phyloP scores from a whole-genome alignment of 176 grass and related monocot species.

The Melocanna baccifera region DNA sequence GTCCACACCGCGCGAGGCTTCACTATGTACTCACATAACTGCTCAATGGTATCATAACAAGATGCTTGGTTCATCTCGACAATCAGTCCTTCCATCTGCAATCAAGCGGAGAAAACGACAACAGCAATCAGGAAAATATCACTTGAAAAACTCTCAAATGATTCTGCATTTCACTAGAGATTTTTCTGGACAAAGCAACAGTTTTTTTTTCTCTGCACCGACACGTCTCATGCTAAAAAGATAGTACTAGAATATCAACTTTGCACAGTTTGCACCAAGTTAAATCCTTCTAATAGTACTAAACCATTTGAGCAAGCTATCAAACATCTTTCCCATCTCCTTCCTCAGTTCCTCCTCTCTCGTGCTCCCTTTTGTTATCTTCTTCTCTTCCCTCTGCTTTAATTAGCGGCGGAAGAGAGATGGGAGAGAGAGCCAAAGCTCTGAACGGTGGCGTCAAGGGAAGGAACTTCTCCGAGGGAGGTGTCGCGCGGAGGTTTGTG shows the following conservation, averaged over 20 bases:
- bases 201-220: neutral
- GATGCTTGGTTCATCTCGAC: conserved; percentile 70
- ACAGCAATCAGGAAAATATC: neutral
- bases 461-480: too few relatives aligned
- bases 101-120: neutral
- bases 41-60: conserved; percentile 83
- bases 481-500: too few relatives aligned
- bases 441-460: too few relatives aligned
- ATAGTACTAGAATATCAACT: neutral
- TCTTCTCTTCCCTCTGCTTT: too few relatives aligned
- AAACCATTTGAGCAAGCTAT: too few relatives aligned
- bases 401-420: too few relatives aligned
- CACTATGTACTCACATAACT: conserved; percentile 64
- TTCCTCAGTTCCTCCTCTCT: too few relatives aligned
- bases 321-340: too few relatives aligned
- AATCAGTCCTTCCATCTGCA: conserved; percentile 72
- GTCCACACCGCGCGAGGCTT: conserved; percentile 9
- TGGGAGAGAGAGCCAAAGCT: too few relatives aligned
- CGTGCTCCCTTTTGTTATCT: too few relatives aligned
- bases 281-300: neutral
- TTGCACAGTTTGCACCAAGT: neutral
- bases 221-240: neutral
- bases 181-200: neutral
- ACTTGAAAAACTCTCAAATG: neutral
- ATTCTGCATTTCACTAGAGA: neutral